A percentile compares a stretch with the other conserved stretches of the same genome.
Evolutionary conservation across 208 protist genomes (phyloP).

Genomic region (Trypanosoma avium): DNA sequence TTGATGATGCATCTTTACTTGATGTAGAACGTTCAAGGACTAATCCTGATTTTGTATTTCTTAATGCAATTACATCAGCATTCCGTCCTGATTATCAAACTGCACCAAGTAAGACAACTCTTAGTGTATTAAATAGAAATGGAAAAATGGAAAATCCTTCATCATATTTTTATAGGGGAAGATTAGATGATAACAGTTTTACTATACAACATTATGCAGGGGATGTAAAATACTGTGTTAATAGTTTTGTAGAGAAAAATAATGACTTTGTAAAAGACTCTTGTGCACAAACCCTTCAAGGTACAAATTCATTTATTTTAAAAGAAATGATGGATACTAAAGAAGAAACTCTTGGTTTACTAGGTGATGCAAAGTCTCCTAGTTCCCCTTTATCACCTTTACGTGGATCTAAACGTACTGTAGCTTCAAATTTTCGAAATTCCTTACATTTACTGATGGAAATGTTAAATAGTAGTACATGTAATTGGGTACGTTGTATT

Average conservation of each 20-base stretch:
- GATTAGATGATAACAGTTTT: slow-evolving; percentile 31
- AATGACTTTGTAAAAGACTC: slow-evolving; percentile 40
- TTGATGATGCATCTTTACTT: slow-evolving; percentile 81
- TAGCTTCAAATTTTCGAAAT: slow-evolving; percentile 18
- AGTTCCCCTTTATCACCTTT: neutral
- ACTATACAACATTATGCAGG: slow-evolving; percentile 47
- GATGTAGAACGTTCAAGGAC: slow-evolving; percentile 35
- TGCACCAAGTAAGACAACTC: slow-evolving; percentile 5
- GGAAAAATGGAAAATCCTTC: slow-evolving; percentile 10
- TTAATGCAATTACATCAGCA: slow-evolving; percentile 28
- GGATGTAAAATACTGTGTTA: slow-evolving; percentile 40
- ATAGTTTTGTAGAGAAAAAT: slow-evolving; percentile 52
- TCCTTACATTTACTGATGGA: slow-evolving; percentile 25
- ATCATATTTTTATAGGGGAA: slow-evolving; percentile 12
- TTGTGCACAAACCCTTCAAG: slow-evolving; percentile 5
- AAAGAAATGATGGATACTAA: slow-evolving; percentile 15
- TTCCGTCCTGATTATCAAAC: slow-evolving; percentile 27
- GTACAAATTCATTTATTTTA: slow-evolving; percentile 15
- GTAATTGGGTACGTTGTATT: slow-evolving; percentile 58
- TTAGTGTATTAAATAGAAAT: slow-evolving; percentile 14
- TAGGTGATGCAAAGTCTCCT: slow-evolving; percentile 5
- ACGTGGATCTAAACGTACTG: slow-evolving; percentile 13
- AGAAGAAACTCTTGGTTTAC: slow-evolving; percentile 19
- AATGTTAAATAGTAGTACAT: slow-evolving; percentile 25
- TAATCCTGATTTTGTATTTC: slow-evolving; percentile 31